Conservation (phyloP, 352 stramenopile genomes). For the Pythium oligandrum region DNA sequence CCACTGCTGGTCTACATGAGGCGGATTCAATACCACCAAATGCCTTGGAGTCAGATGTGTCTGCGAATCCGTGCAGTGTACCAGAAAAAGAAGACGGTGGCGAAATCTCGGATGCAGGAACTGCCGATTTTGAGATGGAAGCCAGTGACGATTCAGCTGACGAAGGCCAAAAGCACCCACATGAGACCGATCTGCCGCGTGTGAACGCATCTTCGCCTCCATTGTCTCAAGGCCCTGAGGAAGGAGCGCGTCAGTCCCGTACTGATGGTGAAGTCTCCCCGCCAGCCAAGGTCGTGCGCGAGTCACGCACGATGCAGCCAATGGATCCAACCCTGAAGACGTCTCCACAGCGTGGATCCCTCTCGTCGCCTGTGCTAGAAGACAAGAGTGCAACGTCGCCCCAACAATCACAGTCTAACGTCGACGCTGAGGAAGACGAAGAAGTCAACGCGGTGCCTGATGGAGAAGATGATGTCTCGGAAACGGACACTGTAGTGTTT, state of each 20-base stretch:
- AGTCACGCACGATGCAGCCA: slow-evolving; percentile 9
- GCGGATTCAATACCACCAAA: too few relatives aligned
- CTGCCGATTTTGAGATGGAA: slow-evolving; percentile 11
- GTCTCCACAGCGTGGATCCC: slow-evolving; percentile 5
- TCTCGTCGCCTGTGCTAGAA: too few relatives aligned
- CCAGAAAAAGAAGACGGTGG: slow-evolving; percentile 1
- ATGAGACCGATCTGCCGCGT: background rate
- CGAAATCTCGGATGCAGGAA: slow-evolving; percentile 12
- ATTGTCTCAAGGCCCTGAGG: background rate
- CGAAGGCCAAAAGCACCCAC: background rate
- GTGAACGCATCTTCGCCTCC: background rate
- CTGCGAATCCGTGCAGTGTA: background rate
- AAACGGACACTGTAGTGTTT: slow-evolving; percentile 11
- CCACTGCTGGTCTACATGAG: background rate
- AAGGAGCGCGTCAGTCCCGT: background rate
- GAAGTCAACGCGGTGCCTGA: slow-evolving; percentile 1
- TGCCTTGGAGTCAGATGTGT: background rate
- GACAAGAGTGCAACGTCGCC: too few relatives aligned
- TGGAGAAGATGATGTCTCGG: slow-evolving; percentile 1
- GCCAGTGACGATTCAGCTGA: slow-evolving; percentile 3
- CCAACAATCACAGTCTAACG: background rate
- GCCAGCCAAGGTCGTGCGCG: too few relatives aligned
- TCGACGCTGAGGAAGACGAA: background rate
- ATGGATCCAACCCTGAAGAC: slow-evolving; percentile 13
- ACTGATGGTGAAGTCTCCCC: background rate